A percentile compares a stretch with the other conserved stretches of the same genome.
Evolutionary conservation across 805 yeast genomes (phyloP).

Genomic region (Candida maris): DNA sequence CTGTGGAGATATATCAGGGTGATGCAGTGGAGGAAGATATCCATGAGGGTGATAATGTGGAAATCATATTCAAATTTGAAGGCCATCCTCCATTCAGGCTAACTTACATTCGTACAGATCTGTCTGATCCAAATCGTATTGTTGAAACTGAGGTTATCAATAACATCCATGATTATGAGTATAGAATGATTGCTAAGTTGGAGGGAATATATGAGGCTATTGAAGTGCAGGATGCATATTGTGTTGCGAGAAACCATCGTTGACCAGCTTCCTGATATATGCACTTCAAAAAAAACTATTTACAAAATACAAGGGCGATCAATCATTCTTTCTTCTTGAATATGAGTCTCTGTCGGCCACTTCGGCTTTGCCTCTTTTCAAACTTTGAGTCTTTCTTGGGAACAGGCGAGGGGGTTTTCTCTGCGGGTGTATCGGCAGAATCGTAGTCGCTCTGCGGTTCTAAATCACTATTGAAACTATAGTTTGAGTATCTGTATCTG

Average conservation of each 20-base stretch:
- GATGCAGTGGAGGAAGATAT: conserved; percentile 71
- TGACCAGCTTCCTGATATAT: conserved; percentile 1
- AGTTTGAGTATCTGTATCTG: conserved; percentile 22
- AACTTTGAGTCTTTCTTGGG: conserved; percentile 7
- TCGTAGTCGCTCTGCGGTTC: conserved; percentile 20
- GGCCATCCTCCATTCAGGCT: conserved; percentile 91
- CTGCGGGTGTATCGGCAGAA: neutral
- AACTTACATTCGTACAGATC: conserved; percentile 69
- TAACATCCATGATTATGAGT: conserved; percentile 64
- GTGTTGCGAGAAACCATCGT: conserved; percentile 43
- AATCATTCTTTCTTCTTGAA: conserved; percentile 11
- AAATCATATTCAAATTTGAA: conserved; percentile 71
- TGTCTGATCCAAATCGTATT: conserved; percentile 32
- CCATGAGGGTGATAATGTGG: conserved; percentile 93
- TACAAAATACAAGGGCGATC: conserved; percentile 2
- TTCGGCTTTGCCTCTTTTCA: conserved; percentile 13
- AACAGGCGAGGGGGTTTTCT: conserved; percentile 2
- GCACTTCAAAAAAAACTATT: conserved; percentile 1
- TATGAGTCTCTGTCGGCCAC: conserved; percentile 19
- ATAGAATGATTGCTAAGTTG: conserved; percentile 69
- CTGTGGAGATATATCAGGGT: conserved; percentile 85
- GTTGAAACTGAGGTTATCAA: conserved; percentile 59
- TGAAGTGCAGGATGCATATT: conserved; percentile 80
- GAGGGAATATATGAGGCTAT: conserved; percentile 95
- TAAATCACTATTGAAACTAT: conserved; percentile 21